Conservation (phyloP, 768 basidiomycete species). For the Phylloporus sp. region DNA sequence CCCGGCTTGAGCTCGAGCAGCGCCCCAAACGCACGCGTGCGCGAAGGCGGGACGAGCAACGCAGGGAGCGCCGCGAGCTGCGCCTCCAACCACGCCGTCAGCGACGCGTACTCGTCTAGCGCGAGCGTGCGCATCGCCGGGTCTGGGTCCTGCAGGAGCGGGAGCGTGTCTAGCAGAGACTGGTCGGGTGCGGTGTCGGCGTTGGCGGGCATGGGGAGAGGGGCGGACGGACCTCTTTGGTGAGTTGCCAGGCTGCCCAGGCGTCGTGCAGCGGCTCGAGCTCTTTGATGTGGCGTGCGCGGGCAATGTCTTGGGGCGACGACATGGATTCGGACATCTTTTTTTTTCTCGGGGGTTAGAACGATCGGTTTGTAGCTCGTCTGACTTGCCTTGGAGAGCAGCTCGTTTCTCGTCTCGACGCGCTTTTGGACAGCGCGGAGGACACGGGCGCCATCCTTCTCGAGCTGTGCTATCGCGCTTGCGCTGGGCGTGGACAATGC, state of each 20-base stretch:
- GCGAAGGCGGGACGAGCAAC: constrained; percentile 69
- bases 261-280: constrained; percentile 61
- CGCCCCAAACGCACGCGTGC: constrained; percentile 65
- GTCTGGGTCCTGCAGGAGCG: constrained; percentile 71
- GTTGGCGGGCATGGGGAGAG: neutral
- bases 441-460: constrained; percentile 47
- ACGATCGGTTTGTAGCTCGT: neutral
- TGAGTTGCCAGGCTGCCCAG: constrained; percentile 63
- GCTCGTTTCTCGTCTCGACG: constrained; percentile 44
- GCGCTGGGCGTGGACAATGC: constrained; percentile 10
- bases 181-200: constrained; percentile 22
- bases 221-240: constrained; percentile 47
- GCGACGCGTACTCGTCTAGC: constrained; percentile 53
- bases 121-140: constrained; percentile 73
- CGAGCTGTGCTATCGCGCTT: constrained; percentile 26
- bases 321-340: constrained; percentile 54
- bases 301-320: constrained; percentile 52
- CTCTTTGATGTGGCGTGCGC: constrained; percentile 63
- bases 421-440: constrained; percentile 52
- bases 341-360: neutral
- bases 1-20: constrained; percentile 90
- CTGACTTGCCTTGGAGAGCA: constrained; percentile 42
- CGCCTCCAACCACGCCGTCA: constrained; percentile 33
- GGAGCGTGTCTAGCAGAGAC: constrained; percentile 60
- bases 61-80: constrained; percentile 53